Percentiles rank a stretch among this genome's conserved stretches.
Conservation (phyloP, 1,139 yeast species). For the Geotrichum klebahnii region DNA sequence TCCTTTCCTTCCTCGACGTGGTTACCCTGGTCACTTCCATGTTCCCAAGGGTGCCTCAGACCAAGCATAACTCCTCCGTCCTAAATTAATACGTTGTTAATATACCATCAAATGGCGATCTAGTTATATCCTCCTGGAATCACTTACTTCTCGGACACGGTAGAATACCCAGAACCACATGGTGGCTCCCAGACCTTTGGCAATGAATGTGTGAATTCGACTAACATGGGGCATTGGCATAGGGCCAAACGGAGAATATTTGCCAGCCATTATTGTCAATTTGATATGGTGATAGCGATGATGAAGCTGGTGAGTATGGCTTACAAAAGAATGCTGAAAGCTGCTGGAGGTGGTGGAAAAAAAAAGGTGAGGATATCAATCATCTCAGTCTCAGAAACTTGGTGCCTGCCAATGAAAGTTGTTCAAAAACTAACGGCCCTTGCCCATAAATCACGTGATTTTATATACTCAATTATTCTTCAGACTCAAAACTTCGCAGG, state of each 20-base stretch:
- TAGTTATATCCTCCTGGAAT: not conserved
- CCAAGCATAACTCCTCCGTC: constrained; percentile 43
- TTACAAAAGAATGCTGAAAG: no score
- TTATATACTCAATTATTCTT: constrained; percentile 1
- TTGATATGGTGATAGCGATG: no score
- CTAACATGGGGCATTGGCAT: constrained; percentile 38
- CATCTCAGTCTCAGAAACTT: not conserved
- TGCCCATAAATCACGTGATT: no score
- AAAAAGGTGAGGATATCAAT: no score
- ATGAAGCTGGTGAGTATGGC: no score
- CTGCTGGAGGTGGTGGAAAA: no score
- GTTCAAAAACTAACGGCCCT: constrained; percentile 1
- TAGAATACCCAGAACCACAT: constrained; percentile 86
- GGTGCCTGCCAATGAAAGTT: not conserved
- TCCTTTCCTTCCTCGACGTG: constrained; percentile 20
- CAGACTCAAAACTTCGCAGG: constrained; percentile 5
- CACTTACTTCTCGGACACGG: constrained; percentile 60
- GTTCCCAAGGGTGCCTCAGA: constrained; percentile 45
- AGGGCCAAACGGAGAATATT: constrained; percentile 28
- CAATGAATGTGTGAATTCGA: constrained; percentile 50
- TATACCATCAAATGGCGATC: constrained; percentile 7
- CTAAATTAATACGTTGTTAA: constrained; percentile 23
- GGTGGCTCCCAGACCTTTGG: constrained; percentile 69
- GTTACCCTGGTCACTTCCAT: constrained; percentile 30
- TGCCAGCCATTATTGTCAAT: constrained; percentile 16